phyloP scores from a whole-genome alignment of 139 green algal species.

The Chlorella sorokiniana region DNA sequence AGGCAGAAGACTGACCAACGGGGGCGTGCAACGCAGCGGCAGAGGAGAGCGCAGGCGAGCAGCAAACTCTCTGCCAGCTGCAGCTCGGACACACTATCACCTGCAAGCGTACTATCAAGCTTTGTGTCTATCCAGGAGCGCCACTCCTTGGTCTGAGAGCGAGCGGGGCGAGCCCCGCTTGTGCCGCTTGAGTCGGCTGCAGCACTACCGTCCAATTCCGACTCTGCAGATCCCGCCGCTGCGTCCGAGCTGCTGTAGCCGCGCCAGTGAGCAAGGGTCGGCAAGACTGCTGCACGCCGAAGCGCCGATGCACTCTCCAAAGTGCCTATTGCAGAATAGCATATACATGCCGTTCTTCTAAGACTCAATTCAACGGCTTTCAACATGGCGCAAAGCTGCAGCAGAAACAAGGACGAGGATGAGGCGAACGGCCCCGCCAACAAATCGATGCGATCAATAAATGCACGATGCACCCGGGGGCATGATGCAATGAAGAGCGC shows the following conservation, averaged over 20 bases:
- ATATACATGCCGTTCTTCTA: neutral
- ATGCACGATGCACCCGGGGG: no score
- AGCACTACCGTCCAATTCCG: neutral
- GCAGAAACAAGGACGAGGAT: no score
- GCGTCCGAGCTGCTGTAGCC: neutral
- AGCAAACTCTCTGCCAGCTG: neutral
- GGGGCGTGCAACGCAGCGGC: neutral
- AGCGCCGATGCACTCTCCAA: neutral
- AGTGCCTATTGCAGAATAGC: neutral
- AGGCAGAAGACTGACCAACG: neutral
- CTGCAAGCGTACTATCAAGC: slow-evolving; percentile 24
- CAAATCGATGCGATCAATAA: no score
- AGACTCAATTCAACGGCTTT: neutral
- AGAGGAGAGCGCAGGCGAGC: no score
- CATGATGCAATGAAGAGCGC: no score
- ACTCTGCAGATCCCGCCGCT: neutral
- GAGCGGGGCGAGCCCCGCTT: neutral
- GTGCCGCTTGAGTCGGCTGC: neutral
- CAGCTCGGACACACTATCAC: neutral
- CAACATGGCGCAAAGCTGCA: neutral
- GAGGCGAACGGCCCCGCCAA: neutral
- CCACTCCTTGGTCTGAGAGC: slow-evolving; percentile 34
- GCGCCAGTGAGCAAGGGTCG: neutral
- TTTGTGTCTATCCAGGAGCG: slow-evolving; percentile 35
- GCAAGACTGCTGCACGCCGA: neutral